A percentile compares a stretch with the other conserved stretches of the same genome.
Conservation (phyloP, 1,139 yeast species). For the Komagataea norvegica region DNA sequence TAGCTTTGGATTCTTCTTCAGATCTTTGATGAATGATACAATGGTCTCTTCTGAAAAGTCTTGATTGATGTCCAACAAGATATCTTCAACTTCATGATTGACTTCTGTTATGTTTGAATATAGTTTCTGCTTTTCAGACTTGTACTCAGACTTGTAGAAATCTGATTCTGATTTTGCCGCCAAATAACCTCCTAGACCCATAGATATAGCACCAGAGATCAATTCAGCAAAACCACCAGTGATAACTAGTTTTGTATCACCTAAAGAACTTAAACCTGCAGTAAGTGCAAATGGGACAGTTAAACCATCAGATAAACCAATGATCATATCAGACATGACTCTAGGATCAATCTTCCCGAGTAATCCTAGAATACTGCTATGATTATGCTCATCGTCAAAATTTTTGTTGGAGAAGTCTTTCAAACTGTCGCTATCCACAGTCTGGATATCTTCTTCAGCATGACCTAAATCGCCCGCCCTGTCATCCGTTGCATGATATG, state of each 20-base stretch:
- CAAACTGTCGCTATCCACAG: constrained; percentile 7
- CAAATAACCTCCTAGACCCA: constrained; percentile 81
- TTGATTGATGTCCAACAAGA: constrained; percentile 54
- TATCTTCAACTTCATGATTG: constrained; percentile 69
- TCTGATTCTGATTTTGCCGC: constrained; percentile 80
- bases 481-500: constrained; percentile 12
- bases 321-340: constrained; percentile 75
- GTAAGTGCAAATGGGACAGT: constrained; percentile 84
- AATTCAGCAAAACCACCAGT: constrained; percentile 86
- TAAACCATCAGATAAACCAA: constrained; percentile 75
- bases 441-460: constrained; percentile 6
- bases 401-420: constrained; percentile 9
- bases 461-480: constrained; percentile 14
- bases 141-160: constrained; percentile 65
- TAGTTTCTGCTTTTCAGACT: constrained; percentile 62
- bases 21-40: constrained; percentile 59
- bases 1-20: constrained; percentile 60
- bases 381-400: constrained; percentile 5
- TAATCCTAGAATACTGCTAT: constrained; percentile 15
- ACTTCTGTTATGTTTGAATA: constrained; percentile 58
- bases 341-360: constrained; percentile 50
- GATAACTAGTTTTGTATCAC: constrained; percentile 68
- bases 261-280: constrained; percentile 74
- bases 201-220: constrained; percentile 77
- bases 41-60: constrained; percentile 61